Conservation (phyloP, 805 yeast genomes). For the Phaffomyces antillensis region DNA sequence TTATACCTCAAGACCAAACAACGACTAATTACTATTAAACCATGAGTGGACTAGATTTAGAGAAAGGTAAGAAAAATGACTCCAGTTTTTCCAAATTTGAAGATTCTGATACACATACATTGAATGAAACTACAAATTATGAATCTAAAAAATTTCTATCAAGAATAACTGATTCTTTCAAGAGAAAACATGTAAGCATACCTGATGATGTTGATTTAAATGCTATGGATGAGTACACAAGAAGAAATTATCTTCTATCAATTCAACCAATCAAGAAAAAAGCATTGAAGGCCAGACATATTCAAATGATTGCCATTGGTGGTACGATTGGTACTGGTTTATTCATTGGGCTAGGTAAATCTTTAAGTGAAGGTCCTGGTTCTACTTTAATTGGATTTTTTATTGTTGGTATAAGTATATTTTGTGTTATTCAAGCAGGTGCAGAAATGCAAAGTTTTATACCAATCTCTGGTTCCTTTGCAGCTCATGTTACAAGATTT, state of each 20-base stretch:
- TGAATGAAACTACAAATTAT: no score
- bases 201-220: constrained; percentile 16
- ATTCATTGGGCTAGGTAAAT: constrained; percentile 57
- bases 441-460: constrained; percentile 48
- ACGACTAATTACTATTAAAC: no score
- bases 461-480: constrained; percentile 49
- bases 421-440: constrained; percentile 51
- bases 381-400: constrained; percentile 53
- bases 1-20: no score
- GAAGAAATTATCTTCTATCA: constrained; percentile 21
- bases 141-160: neutral
- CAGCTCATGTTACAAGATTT: constrained; percentile 42
- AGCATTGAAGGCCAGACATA: constrained; percentile 47
- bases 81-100: neutral
- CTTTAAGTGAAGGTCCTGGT: constrained; percentile 56
- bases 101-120: neutral
- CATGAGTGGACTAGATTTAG: neutral
- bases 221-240: constrained; percentile 16
- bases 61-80: neutral
- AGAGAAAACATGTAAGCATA: constrained; percentile 13
- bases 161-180: constrained; percentile 16
- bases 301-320: constrained; percentile 65
- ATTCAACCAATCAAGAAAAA: constrained; percentile 29
- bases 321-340: constrained; percentile 70
- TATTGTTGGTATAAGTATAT: constrained; percentile 51